A percentile compares a stretch with the other conserved stretches of the same genome.
phyloP scores from a whole-genome alignment of 768 basidiomycete genomes.

The Suillus luteus region DNA sequence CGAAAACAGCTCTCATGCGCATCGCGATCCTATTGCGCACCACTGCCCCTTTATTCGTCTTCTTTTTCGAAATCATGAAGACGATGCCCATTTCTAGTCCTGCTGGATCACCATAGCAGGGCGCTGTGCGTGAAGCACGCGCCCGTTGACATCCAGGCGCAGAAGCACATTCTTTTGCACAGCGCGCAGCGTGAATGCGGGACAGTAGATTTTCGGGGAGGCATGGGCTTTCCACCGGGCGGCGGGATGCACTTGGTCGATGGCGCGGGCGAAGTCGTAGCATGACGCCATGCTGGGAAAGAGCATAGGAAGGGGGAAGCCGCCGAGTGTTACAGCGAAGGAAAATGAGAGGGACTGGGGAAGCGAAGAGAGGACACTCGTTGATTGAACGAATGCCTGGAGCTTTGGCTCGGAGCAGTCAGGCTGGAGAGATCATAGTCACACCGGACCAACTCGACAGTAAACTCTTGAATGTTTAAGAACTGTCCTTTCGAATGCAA shows the following conservation, averaged over 20 bases:
- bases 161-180: constrained; percentile 7
- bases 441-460: too few species aligned
- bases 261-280: not conserved
- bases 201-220: constrained; percentile 4
- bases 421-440: constrained; percentile 12
- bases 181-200: constrained; percentile 7
- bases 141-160: not conserved
- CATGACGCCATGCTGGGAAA: not conserved
- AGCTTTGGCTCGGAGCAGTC: constrained; percentile 11
- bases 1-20: constrained; percentile 8
- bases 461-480: too few species aligned
- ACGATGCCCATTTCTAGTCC: constrained; percentile 2
- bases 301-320: constrained; percentile 6
- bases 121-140: too few species aligned
- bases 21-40: constrained; percentile 2
- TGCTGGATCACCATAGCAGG: not conserved
- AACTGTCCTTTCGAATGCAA: too few species aligned
- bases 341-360: not conserved
- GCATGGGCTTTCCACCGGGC: not conserved
- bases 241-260: not conserved
- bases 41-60: constrained; percentile 6
- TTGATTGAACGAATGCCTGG: not conserved
- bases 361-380: not conserved
- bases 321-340: not conserved
- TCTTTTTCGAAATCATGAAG: constrained; percentile 6